Base-by-base conservation (phyloP, 2,329 filamentous ascomycete genomes). In the Sodiomyces alkalinus region DNA sequence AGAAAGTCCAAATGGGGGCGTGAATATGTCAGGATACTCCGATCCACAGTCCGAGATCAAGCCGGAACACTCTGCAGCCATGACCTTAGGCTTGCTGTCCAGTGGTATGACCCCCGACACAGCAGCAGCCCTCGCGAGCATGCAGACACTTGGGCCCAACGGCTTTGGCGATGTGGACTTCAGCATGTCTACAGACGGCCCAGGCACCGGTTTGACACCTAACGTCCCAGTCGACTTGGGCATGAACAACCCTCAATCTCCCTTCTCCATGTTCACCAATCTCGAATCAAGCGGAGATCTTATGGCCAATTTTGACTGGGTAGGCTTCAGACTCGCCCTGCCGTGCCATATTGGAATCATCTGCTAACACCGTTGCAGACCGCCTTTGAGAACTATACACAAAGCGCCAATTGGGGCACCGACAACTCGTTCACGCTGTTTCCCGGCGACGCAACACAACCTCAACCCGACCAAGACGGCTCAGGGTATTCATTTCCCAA, bases 301-400 rank as follows among this genome's bases (percentile, higher is more conserved):
- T 27, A 52, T 55, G 19, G 47, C 53, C 23, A 68, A 62, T 27
- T 67, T 73, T 42, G 66, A 73, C 47, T 73, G 68, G 68, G 68
- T 71, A 56, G 46, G 64, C n/a, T 42, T 26, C 7, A 23, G 11
- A 25, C 8, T 13, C 17, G 8, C 25, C 21, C 9, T 17, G 7
- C 10, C 18, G 20, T 20, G 19, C 2, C 17, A 27, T 5, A 19
- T 22, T 17, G 8, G 20, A 23, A 26, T n/a, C n/a, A 14, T 5
- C 33, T 31, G 31, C 47, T 58, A 34, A 53, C 37, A 7, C 4
- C 16, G 7, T 17, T 5, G 19, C 29, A 72, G 68, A 60, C 61
- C 23, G 60, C 63, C 9, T 63, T 73, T 26, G 67, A 73, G 34
- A 69, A 59, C 28, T 72, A 64, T 35, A 58, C 67, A 1, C 68